Percentiles rank a stretch among this genome's conserved stretches.
phyloP scores from a whole-genome alignment of 306 rosid genomes.

The Rosa lucieae region DNA sequence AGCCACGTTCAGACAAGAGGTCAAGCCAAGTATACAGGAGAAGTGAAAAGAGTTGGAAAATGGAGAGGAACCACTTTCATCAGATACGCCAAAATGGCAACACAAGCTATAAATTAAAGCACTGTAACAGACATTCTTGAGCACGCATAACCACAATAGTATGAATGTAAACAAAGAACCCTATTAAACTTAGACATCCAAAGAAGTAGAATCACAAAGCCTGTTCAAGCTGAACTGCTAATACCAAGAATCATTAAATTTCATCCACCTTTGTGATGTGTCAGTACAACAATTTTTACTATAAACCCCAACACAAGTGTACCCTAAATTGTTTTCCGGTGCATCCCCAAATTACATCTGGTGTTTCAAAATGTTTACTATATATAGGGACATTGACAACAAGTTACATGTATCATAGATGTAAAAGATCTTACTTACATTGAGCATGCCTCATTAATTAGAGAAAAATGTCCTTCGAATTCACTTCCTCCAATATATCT shows the following conservation, averaged over 20 bases:
- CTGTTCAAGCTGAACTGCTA: background rate
- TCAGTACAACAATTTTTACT: background rate
- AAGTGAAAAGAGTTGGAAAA: background rate
- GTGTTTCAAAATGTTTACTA: background rate
- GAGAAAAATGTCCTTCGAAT: constrained; percentile 71
- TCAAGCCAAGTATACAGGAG: constrained; percentile 3
- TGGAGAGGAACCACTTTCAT: background rate
- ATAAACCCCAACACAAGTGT: background rate
- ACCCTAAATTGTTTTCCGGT: background rate
- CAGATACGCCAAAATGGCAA: background rate
- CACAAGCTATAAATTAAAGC: constrained; percentile 4
- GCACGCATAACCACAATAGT: background rate
- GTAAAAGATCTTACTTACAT: constrained; percentile 70
- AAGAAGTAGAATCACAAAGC: background rate
- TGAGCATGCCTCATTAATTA: constrained; percentile 93
- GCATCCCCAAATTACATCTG: background rate
- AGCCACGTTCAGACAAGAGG: constrained; percentile 22
- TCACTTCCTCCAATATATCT: constrained; percentile 95
- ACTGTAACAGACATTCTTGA: background rate
- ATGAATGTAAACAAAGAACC: background rate
- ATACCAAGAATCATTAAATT: background rate
- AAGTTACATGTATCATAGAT: constrained; percentile 21
- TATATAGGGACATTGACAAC: background rate
- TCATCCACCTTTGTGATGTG: background rate
- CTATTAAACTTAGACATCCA: background rate